These are phyloP conservation scores for Mycosarcoma mackinlayi DNA, from an alignment of 1,284 basidiomycete species.

Conservation along the genomic window DNA sequence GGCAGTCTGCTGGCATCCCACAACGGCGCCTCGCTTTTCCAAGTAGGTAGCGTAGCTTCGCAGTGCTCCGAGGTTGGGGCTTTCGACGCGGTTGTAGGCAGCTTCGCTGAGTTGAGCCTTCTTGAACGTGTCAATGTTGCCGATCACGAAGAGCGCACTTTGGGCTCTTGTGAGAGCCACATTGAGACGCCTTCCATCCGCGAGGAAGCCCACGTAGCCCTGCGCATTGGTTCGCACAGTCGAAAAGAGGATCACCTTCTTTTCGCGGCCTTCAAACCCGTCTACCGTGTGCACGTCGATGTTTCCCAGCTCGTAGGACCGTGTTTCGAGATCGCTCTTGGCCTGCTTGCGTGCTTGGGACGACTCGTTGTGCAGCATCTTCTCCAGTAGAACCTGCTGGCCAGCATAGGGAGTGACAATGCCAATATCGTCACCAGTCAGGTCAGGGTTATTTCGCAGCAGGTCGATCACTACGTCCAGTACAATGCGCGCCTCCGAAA, in stretches of 20 bases:
- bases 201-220: slow-evolving; percentile 86
- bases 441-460: slow-evolving; percentile 48
- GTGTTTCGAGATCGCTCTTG: slow-evolving; percentile 8
- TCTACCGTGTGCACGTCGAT: slow-evolving; percentile 95
- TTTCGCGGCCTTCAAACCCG: slow-evolving; percentile 94
- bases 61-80: slow-evolving; percentile 41
- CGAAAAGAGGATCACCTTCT: slow-evolving; percentile 91
- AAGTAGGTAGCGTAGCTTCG: slow-evolving; percentile 36
- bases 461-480: slow-evolving; percentile 66
- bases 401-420: slow-evolving; percentile 65
- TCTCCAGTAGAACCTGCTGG: slow-evolving; percentile 56
- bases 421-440: slow-evolving; percentile 60
- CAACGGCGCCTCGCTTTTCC: slow-evolving; percentile 22
- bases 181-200: slow-evolving; percentile 94
- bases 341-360: slow-evolving; percentile 31
- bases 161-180: slow-evolving; percentile 94
- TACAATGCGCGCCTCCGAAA: slow-evolving; percentile 52
- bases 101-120: slow-evolving; percentile 53
- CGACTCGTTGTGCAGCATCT: slow-evolving; percentile 50
- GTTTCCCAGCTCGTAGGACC: slow-evolving; percentile 65
- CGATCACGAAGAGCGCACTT: slow-evolving; percentile 88
- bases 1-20: background rate
- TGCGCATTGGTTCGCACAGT: slow-evolving; percentile 79
- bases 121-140: slow-evolving; percentile 78
- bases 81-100: slow-evolving; percentile 43